These are phyloP conservation scores for Vicia villosa DNA, from an alignment of 306 rosid species.

Conservation along the genomic window DNA sequence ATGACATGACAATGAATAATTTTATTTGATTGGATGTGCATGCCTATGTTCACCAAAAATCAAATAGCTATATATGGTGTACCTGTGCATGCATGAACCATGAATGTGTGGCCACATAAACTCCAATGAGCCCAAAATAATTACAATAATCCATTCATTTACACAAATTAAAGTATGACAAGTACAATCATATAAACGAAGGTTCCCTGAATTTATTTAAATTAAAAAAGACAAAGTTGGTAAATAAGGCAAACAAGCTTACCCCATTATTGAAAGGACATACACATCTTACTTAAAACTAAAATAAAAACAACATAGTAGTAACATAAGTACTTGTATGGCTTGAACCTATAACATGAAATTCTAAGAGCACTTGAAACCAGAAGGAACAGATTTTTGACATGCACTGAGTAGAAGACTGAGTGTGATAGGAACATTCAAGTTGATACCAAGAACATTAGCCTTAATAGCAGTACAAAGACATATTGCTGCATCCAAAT, in stretches of 20 bases:
- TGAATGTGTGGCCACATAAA: too few relatives aligned
- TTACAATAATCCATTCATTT: background rate
- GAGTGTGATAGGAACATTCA: constrained; percentile 64
- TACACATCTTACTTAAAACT: background rate
- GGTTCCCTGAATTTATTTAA: background rate
- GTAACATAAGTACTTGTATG: background rate
- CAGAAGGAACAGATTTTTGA: constrained; percentile 65
- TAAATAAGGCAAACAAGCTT: constrained; percentile 35
- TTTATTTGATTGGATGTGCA: too few relatives aligned
- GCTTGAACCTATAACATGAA: background rate
- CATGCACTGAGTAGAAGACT: constrained; percentile 67
- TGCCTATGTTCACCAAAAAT: too few relatives aligned
- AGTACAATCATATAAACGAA: background rate
- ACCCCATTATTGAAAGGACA: constrained; percentile 25
- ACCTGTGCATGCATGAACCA: too few relatives aligned
- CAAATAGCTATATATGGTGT: too few relatives aligned
- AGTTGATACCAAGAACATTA: constrained; percentile 72
- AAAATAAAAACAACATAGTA: background rate
- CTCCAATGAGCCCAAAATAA: too few relatives aligned
- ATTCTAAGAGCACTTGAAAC: constrained; percentile 56
- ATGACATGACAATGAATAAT: too few relatives aligned
- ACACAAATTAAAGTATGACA: background rate
- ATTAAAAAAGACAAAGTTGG: background rate
- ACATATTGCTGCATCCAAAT: constrained; percentile 72
- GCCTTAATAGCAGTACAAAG: constrained; percentile 85